Conservation (phyloP, 2,329 filamentous ascomycete genomes). For the Alternaria infectoria region DNA sequence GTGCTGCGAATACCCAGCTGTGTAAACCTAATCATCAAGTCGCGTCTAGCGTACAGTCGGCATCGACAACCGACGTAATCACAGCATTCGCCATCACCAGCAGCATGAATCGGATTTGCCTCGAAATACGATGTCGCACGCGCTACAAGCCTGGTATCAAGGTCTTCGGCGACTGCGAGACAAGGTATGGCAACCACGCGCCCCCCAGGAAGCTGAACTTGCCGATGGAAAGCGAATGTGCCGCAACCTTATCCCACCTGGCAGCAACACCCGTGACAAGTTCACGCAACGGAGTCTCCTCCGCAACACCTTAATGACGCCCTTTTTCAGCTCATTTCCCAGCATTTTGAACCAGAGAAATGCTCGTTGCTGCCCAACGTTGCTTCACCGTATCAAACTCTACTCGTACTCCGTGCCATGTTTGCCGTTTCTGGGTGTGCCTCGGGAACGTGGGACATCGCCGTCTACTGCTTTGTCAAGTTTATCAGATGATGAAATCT, state of each 20-base stretch:
- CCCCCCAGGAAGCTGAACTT: neutral
- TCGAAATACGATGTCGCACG: neutral
- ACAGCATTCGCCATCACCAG: neutral
- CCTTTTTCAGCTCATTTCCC: neutral
- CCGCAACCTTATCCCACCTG: neutral
- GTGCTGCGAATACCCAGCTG: neutral
- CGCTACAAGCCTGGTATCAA: neutral
- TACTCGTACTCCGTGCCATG: neutral
- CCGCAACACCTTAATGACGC: neutral
- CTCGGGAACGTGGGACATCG: neutral
- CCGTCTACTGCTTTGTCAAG: neutral
- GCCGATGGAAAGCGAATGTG: slow-evolving; percentile 4
- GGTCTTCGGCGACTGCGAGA: neutral
- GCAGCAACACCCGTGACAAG: neutral
- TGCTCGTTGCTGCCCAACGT: slow-evolving; percentile 2
- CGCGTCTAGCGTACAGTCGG: neutral
- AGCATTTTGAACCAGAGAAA: neutral
- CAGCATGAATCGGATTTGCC: neutral
- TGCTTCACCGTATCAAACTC: slow-evolving; percentile 1
- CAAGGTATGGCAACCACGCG: neutral
- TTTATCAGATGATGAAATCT: neutral
- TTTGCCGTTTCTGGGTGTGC: neutral
- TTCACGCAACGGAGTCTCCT: slow-evolving; percentile 1
- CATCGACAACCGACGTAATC: neutral
- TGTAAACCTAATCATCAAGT: neutral